Evolutionary conservation across 306 rosid species (phyloP).

Genomic region (Vicia villosa): DNA sequence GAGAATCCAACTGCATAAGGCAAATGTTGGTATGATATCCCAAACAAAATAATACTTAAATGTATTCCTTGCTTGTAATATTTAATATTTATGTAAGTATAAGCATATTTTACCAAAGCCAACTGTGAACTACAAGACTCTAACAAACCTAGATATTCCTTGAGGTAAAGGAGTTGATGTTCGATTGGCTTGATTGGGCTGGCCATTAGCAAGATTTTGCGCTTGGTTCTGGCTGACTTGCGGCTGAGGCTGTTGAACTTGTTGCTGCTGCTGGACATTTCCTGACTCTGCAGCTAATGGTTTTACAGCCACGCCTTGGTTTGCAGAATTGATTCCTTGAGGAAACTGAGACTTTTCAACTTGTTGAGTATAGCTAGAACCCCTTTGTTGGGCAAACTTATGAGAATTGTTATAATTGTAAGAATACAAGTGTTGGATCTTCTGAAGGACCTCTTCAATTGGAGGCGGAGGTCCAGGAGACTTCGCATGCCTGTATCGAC

Average conservation of each 20-base stretch:
- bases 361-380: slow-evolving; percentile 65
- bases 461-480: slow-evolving; percentile 96
- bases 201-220: slow-evolving; percentile 67
- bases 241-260: slow-evolving; percentile 74
- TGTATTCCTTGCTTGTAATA: slow-evolving; percentile 39
- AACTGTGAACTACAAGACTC: slow-evolving; percentile 72
- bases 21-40: slow-evolving; percentile 30
- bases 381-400: slow-evolving; percentile 78
- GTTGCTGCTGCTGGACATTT: slow-evolving; percentile 81
- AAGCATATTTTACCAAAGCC: slow-evolving; percentile 51
- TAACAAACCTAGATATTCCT: slow-evolving; percentile 98
- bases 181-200: slow-evolving; percentile 74
- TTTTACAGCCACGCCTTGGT: slow-evolving; percentile 68
- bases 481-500: slow-evolving; percentile 97
- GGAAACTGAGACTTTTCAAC: slow-evolving; percentile 73
- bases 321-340: slow-evolving; percentile 56
- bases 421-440: slow-evolving; percentile 88
- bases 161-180: slow-evolving; percentile 80
- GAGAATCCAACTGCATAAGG: slow-evolving; percentile 46
- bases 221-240: slow-evolving; percentile 62
- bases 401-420: slow-evolving; percentile 66
- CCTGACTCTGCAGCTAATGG: slow-evolving; percentile 74
- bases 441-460: slow-evolving; percentile 95
- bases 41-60: slow-evolving; percentile 37
- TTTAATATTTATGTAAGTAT: slow-evolving; percentile 39